These are phyloP conservation scores for Xylaria cubensis DNA, from an alignment of 495 filamentous ascomycete species.

Conservation along the genomic window DNA sequence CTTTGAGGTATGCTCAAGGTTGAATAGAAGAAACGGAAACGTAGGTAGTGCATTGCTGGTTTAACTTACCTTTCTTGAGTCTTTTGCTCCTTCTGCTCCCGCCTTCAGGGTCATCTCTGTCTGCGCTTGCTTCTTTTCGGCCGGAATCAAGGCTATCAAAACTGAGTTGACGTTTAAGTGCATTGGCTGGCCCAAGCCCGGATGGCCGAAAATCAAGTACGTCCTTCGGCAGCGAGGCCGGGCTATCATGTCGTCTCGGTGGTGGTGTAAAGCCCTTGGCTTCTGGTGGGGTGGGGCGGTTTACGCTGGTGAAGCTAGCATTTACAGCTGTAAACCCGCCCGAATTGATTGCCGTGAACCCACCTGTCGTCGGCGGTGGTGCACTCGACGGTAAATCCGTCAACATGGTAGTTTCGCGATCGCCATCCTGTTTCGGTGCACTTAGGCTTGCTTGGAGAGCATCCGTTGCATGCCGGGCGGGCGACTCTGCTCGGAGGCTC, in stretches of 20 bases:
- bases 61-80: constrained; percentile 79
- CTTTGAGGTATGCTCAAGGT: neutral
- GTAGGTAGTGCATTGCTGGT: neutral
- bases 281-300: constrained; percentile 54
- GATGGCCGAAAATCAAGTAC: constrained; percentile 66
- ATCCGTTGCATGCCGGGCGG: constrained; percentile 71
- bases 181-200: constrained; percentile 57
- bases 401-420: constrained; percentile 59
- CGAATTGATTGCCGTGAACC: constrained; percentile 84
- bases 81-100: constrained; percentile 90
- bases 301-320: constrained; percentile 79
- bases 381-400: constrained; percentile 53
- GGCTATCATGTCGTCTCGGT: constrained; percentile 57
- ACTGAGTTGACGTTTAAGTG: constrained; percentile 84
- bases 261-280: constrained; percentile 51
- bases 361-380: constrained; percentile 49
- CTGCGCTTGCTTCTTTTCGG: constrained; percentile 63
- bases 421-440: constrained; percentile 52
- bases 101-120: constrained; percentile 70
- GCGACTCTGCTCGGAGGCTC: constrained; percentile 69
- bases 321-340: constrained; percentile 54
- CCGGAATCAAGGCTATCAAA: constrained; percentile 69
- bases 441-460: constrained; percentile 70
- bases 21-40: neutral
- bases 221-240: constrained; percentile 60